Base-by-base conservation (phyloP, 345 rosid genomes). In the Dipteronia sinensis region DNA sequence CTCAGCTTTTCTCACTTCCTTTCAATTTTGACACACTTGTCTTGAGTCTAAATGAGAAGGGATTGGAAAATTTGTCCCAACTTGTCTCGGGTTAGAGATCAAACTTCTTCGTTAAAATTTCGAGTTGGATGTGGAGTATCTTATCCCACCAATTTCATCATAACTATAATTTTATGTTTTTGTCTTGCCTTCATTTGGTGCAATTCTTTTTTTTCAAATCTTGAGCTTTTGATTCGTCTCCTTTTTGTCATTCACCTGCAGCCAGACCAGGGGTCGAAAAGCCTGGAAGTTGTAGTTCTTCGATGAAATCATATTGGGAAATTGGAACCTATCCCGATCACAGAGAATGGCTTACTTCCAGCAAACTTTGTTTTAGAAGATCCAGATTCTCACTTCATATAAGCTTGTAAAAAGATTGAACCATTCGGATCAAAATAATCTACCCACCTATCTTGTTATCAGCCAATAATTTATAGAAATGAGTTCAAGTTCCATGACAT, bases 341-440 rank as follows among this genome's bases (percentile, higher is more conserved):
- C 92, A 0, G 91, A 88, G n/a, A 83, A 85, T 11, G 95, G 98
- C 70, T 80, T 88, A 74, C 85, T 94, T 81, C 97, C 89, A 0
- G 79, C 82, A 1, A 90, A 85, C 69, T 94, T 87, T 84, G 92
- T 85, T 47, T 78, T 94, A 75, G 95, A 94, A 74, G 98, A 96
- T 87, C 98, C 97, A 51, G 97, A 96, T 74, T 90, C 97, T 63
- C 97, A 96, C 86, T 96, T 87, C 74, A 94, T 96, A 65, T 92
- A 96, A 62, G 80, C 91, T 53, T 96, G 99, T 82, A 86, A 76
- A 59, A 94, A 94, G 85, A 78, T n/a, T 16, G 81, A 85, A 9
- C 11, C 90, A 86, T 38, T 74, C 77, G 34, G 87, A 72, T 70
- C 76, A 71, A 68, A 74, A 69, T 77, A 65, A 74, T 58, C 12